These are phyloP conservation scores for Cyberlindnera euphorbiae DNA, from an alignment of 805 yeast species.

Conservation along the genomic window DNA sequence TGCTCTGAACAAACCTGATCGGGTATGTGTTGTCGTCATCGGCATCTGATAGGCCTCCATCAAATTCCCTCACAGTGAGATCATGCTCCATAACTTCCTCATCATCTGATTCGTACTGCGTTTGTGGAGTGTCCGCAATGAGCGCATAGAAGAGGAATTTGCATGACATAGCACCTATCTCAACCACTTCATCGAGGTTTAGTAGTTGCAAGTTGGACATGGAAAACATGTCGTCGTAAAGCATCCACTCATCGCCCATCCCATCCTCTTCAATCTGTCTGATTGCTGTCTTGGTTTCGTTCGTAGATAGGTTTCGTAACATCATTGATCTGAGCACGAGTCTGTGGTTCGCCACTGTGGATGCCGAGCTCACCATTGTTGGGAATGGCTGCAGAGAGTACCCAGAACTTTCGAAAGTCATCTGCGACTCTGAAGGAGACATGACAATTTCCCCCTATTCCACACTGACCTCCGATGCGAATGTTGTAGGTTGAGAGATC, in stretches of 20 bases:
- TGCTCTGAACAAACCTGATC: constrained; percentile 17
- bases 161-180: constrained; percentile 23
- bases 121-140: constrained; percentile 4
- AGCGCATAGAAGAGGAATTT: constrained; percentile 31
- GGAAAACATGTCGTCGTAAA: constrained; percentile 35
- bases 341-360: constrained; percentile 7
- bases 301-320: constrained; percentile 17
- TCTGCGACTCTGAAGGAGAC: background rate
- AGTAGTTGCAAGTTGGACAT: constrained; percentile 33
- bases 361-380: constrained; percentile 12
- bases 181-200: constrained; percentile 31
- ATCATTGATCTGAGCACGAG: constrained; percentile 20
- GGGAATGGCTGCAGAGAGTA: constrained; percentile 15
- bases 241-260: constrained; percentile 36
- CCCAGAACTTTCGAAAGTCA: constrained; percentile 5
- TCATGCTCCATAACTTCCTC: constrained; percentile 20
- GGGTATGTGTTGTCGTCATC: constrained; percentile 7
- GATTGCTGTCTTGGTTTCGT: constrained; percentile 22
- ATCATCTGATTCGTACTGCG: constrained; percentile 2
- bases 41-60: constrained; percentile 14
- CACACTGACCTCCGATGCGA: constrained; percentile 2
- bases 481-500: constrained; percentile 2
- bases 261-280: constrained; percentile 20
- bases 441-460: constrained; percentile 7
- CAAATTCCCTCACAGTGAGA: constrained; percentile 24